Base-by-base conservation (phyloP, 495 filamentous ascomycete species). In the Aspergillus hancockii region DNA sequence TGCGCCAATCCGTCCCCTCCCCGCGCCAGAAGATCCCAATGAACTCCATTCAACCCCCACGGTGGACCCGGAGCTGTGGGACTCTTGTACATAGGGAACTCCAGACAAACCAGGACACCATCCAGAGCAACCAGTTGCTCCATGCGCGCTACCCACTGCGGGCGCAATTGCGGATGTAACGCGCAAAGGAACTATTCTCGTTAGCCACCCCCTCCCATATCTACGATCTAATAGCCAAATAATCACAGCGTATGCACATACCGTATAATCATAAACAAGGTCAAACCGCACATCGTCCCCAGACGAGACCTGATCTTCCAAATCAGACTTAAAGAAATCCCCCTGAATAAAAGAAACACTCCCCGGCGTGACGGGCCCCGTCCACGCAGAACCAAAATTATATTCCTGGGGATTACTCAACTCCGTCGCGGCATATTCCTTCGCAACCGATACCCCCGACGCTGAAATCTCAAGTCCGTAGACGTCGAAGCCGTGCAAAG, bases 231-330 rank as follows among this genome's bases (percentile, higher is more conserved):
- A 21, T 47, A 16, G 0, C 9, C 3, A 3, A 38, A 3, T 7
- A 38, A 13, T 25, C 32, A 2, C n/a, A 4, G 8, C 30, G 6
- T 13, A 12, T 13, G 32, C 41, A 64, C 83, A 67, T 71, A 89
- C 88, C 9, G 87, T 90, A 69, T 90, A 90, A 67, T 91, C 89
- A 71, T 89, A 91, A n/a, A 90, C 82, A 12, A 91, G 59, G 75
- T 92, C 88, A 69, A 90, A 91, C 32, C 63, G 68, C 8, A 65
- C 72, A 43, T 66, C 69, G 2, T 64, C 69, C 25, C 72, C 62
- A 19, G 16, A 71, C 65, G 14, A 52, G 47, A 9, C n/a, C 31
- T 32, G 3, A 8, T 16, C 4, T 9, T 71, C 52, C 75, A 83
- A 89, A 8, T 74, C 78, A 41, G 82, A 70, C 28, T 69, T 64